A percentile compares a stretch with the other conserved stretches of the same genome.
Conservation (phyloP, 768 basidiomycete species). For the Paxillus involutus region DNA sequence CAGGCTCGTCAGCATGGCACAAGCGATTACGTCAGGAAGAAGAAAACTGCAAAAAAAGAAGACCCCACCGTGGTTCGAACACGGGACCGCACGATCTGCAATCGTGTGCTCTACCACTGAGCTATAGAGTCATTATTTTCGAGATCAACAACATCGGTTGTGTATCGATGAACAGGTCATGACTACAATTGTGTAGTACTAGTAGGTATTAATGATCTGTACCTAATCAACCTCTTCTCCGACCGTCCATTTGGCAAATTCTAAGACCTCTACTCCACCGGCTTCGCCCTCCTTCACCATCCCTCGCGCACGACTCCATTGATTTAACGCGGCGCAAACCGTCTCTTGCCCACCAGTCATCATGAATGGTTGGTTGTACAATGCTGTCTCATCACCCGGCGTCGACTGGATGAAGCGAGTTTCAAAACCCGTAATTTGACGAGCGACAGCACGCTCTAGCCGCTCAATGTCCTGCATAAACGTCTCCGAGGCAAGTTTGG, state of each 20-base stretch:
- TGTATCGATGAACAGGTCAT: too few relatives aligned
- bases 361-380: conserved; percentile 75
- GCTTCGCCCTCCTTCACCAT: conserved; percentile 35
- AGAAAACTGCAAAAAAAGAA: conserved; percentile 17
- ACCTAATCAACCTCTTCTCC: conserved; percentile 38
- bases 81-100: conserved; percentile 59
- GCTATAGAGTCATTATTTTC: conserved; percentile 27
- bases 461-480: conserved; percentile 58
- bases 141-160: too few relatives aligned
- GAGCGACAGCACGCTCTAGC: conserved; percentile 73
- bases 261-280: conserved; percentile 38
- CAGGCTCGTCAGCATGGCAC: not conserved
- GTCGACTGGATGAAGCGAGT: conserved; percentile 49
- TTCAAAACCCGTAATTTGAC: conserved; percentile 85
- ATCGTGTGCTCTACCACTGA: conserved; percentile 60
- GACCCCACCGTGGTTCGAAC: conserved; percentile 57
- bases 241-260: conserved; percentile 66
- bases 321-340: conserved; percentile 36
- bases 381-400: conserved; percentile 45
- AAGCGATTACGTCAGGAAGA: conserved; percentile 7
- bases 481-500: conserved; percentile 42
- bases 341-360: conserved; percentile 61
- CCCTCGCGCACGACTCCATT: conserved; percentile 56
- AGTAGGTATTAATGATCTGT: too few relatives aligned
- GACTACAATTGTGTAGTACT: too few relatives aligned